Conservation (phyloP, 1,139 yeast genomes). For the Magnusiomyces paraingens region DNA sequence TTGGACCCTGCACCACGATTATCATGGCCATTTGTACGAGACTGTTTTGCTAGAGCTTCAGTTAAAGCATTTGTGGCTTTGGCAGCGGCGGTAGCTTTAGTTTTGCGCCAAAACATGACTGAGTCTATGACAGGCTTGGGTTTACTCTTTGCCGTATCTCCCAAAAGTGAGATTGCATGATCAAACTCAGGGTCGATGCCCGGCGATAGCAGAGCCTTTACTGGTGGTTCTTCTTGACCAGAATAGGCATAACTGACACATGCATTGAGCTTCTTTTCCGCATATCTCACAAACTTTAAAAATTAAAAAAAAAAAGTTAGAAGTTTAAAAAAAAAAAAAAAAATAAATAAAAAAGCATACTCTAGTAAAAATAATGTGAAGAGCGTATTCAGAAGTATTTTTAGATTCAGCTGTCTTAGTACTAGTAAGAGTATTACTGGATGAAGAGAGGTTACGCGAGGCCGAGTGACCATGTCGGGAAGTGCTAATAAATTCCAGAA, state of each 20-base stretch:
- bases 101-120: constrained; percentile 96
- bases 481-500: constrained; percentile 3
- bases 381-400: constrained; percentile 86
- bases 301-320: constrained; percentile 3
- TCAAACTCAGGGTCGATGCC: constrained; percentile 87
- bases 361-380: constrained; percentile 89
- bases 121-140: constrained; percentile 97
- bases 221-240: constrained; percentile 59
- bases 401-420: constrained; percentile 35
- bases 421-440: neutral
- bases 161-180: constrained; percentile 74
- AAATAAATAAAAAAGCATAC: constrained; percentile 20
- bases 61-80: constrained; percentile 43
- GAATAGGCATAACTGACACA: constrained; percentile 60
- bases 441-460: neutral
- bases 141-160: constrained; percentile 80
- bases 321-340: neutral
- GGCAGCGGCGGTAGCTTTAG: constrained; percentile 78
- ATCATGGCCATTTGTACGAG: constrained; percentile 8
- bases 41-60: constrained; percentile 10
- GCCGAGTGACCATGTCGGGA: neutral
- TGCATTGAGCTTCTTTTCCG: constrained; percentile 74
- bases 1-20: constrained; percentile 7
- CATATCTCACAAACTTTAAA: constrained; percentile 68
- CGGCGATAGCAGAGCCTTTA: constrained; percentile 73